Conservation (phyloP, 768 basidiomycete species). For the Lyophyllum decastes region DNA sequence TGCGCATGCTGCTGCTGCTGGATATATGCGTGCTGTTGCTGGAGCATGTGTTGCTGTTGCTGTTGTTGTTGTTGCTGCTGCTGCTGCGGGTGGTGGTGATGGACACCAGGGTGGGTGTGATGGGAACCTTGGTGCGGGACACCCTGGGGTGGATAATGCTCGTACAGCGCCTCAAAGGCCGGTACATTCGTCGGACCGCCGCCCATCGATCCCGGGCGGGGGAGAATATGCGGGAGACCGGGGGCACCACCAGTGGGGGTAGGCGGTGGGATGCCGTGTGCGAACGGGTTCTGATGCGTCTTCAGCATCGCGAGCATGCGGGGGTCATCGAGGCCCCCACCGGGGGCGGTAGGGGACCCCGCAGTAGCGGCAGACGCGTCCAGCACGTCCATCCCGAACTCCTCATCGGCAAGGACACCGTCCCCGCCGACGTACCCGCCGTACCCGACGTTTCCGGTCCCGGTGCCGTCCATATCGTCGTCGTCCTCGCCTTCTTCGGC, state of each 20-base stretch:
- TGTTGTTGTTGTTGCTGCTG: slow-evolving; percentile 14
- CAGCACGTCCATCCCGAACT: slow-evolving; percentile 20
- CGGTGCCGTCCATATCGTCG: slow-evolving; percentile 31
- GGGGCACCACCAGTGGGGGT: slow-evolving; percentile 4
- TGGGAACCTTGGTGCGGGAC: slow-evolving; percentile 10
- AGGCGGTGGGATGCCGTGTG: slow-evolving; percentile 11
- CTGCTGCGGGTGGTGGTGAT: slow-evolving; percentile 4
- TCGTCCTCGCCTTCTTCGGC: slow-evolving; percentile 60
- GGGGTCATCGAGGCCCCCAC: slow-evolving; percentile 33
- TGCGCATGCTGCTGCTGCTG: slow-evolving; percentile 9
- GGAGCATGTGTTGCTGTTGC: slow-evolving; percentile 10
- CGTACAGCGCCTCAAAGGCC: slow-evolving; percentile 22
- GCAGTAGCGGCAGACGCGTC: slow-evolving; percentile 6
- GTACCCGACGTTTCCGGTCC: slow-evolving; percentile 22
- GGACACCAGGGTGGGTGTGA: not conserved
- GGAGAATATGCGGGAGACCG: slow-evolving; percentile 17
- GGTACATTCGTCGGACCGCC: slow-evolving; percentile 20
- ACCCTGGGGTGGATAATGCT: slow-evolving; percentile 20
- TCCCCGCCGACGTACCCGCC: slow-evolving; percentile 23
- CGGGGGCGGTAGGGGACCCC: not conserved
- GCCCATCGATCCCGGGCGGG: slow-evolving; percentile 10
- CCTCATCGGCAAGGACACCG: slow-evolving; percentile 17
- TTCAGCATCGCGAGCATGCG: slow-evolving; percentile 23
- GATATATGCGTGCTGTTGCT: slow-evolving; percentile 16
- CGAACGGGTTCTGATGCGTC: slow-evolving; percentile 18